Conservation (phyloP, 139 green algal genomes). For the Raphidocelis subcapitata region DNA sequence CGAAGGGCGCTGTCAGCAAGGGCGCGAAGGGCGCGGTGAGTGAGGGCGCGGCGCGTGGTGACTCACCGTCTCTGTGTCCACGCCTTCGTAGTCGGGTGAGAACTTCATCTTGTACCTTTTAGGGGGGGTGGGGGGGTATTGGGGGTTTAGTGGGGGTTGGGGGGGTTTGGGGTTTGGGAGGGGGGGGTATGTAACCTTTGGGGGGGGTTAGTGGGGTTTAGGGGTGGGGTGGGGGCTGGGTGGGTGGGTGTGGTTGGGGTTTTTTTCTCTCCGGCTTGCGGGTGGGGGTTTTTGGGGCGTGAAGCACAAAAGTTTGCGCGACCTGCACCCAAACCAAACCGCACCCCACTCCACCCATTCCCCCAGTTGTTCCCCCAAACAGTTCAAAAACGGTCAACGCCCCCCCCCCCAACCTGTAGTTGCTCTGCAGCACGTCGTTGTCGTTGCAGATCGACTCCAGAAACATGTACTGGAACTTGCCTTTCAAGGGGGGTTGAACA, state of each 20-base stretch:
- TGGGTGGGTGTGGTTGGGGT: no score
- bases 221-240: no score
- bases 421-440: slow-evolving; percentile 76
- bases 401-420: slow-evolving; percentile 52
- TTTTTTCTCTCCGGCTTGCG: no score
- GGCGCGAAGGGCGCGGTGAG: neutral
- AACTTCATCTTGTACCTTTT: slow-evolving; percentile 86
- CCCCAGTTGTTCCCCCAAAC: neutral
- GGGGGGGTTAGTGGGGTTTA: no score
- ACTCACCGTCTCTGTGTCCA: slow-evolving; percentile 39
- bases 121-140: slow-evolving; percentile 3
- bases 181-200: no score
- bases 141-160: no score
- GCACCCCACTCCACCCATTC: no score
- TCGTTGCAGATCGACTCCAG: slow-evolving; percentile 96
- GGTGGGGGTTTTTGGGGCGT: no score
- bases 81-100: slow-evolving; percentile 82
- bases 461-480: slow-evolving; percentile 88
- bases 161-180: no score
- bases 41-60: neutral
- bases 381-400: slow-evolving; percentile 18
- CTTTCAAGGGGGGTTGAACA: neutral
- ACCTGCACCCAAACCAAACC: no score
- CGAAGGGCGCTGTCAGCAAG: neutral
- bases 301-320: no score